These are phyloP conservation scores for Akanthomyces dipterigenus DNA, from an alignment of 2,329 filamentous ascomycete species.

Conservation along the genomic window DNA sequence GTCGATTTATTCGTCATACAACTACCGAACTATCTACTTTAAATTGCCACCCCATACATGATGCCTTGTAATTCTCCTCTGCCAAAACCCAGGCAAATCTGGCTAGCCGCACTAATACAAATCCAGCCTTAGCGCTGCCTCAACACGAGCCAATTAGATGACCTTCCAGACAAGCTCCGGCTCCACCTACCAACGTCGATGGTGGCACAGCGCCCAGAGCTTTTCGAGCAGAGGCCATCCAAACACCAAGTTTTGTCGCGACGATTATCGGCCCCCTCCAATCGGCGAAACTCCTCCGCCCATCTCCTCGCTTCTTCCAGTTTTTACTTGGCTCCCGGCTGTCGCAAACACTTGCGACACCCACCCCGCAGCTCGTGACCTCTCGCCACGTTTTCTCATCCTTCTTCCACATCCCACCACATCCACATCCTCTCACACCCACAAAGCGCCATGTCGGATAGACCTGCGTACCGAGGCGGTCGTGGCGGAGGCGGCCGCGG, in stretches of 20 bases:
- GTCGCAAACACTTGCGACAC: not conserved
- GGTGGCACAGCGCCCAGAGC: constrained; percentile 1
- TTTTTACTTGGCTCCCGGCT: too few species aligned
- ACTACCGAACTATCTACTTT: not conserved
- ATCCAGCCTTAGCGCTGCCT: not conserved
- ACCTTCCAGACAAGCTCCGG: not conserved
- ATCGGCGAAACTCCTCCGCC: not conserved
- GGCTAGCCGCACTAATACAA: not conserved
- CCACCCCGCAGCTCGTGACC: not conserved
- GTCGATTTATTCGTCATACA: not conserved
- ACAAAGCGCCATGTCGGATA: constrained; percentile 41
- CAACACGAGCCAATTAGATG: not conserved
- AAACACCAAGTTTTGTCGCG: too few species aligned
- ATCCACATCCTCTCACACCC: constrained; percentile 10
- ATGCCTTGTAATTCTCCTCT: not conserved
- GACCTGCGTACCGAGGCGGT: constrained; percentile 40
- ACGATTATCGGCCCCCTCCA: not conserved
- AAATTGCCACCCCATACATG: constrained; percentile 3
- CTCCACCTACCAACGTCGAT: not conserved
- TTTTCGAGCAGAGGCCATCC: too few species aligned
- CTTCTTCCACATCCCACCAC: too few species aligned
- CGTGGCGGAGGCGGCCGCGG: constrained; percentile 34
- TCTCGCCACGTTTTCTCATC: not conserved
- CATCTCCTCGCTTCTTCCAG: not conserved
- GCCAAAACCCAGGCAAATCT: too few species aligned